Percentiles rank a stretch among this genome's conserved stretches.
These are phyloP conservation scores for Blastocystis sp. DNA, from an alignment of 352 stramenopile species.

Conservation along the genomic window DNA sequence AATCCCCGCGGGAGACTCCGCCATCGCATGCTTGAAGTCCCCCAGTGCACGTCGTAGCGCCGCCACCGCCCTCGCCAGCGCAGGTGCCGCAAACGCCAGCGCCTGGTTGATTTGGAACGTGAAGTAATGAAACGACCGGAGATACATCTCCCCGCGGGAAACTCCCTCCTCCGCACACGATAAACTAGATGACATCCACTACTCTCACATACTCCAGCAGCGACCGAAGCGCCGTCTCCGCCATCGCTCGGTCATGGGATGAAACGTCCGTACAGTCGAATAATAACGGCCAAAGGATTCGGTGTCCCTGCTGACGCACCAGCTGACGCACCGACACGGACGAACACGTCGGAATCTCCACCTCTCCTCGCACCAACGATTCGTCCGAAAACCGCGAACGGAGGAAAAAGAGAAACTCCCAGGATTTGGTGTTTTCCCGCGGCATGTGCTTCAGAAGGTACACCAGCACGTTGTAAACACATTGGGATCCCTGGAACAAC, in stretches of 20 bases:
- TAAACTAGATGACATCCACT: background rate
- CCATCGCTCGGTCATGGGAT: background rate
- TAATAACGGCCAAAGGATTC: background rate
- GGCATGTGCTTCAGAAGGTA: conserved; percentile 26
- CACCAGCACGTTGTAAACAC: conserved; percentile 41
- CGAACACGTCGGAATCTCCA: background rate
- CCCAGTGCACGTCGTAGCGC: background rate
- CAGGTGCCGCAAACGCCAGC: background rate
- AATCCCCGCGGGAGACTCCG: too few relatives aligned
- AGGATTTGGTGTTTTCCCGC: background rate
- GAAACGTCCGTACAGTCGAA: conserved; percentile 5
- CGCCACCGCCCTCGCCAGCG: background rate
- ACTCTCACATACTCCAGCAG: background rate
- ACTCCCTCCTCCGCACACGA: background rate
- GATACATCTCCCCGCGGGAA: background rate
- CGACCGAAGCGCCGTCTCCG: background rate
- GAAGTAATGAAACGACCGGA: conserved; percentile 39
- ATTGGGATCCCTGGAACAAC: background rate
- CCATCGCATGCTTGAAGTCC: background rate
- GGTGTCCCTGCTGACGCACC: conserved; percentile 8
- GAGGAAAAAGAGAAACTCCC: conserved; percentile 20
- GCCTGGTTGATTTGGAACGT: conserved; percentile 50
- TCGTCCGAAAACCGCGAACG: background rate
- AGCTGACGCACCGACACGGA: background rate
- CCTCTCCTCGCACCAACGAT: background rate